These are phyloP conservation scores for Sordariomycetes sp. DNA, from an alignment of 2,329 filamentous ascomycete genomes.

Conservation along the genomic window DNA sequence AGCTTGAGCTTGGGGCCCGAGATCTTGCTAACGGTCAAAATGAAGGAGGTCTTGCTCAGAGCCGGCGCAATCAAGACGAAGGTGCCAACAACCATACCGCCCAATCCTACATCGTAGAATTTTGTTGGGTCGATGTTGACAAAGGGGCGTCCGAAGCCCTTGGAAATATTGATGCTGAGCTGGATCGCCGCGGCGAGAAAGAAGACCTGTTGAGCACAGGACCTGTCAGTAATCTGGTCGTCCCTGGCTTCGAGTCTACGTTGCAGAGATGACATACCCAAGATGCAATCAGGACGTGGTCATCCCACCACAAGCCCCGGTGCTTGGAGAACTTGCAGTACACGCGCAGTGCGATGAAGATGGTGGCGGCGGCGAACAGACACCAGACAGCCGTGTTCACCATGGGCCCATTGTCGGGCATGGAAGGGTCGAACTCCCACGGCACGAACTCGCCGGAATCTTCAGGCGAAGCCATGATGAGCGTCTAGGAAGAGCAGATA, in stretches of 20 bases:
- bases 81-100: conserved; percentile 4
- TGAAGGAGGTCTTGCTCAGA: conserved; percentile 18
- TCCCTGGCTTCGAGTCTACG: too few relatives aligned
- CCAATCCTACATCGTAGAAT: background rate
- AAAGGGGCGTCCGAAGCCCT: background rate
- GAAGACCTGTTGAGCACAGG: conserved; percentile 15
- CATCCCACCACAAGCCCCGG: conserved; percentile 10
- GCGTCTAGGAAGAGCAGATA: too few relatives aligned
- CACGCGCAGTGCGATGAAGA: conserved; percentile 9
- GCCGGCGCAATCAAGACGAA: conserved; percentile 5
- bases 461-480: background rate
- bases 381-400: conserved; percentile 12
- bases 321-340: conserved; percentile 10
- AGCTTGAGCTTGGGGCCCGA: conserved; percentile 7
- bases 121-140: conserved; percentile 2
- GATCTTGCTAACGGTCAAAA: conserved; percentile 12
- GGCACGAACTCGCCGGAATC: background rate
- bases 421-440: background rate
- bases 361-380: conserved; percentile 2
- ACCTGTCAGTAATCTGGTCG: too few relatives aligned
- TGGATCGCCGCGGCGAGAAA: conserved; percentile 1
- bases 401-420: background rate
- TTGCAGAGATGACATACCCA: conserved; percentile 12
- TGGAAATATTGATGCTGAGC: background rate
- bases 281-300: conserved; percentile 9